Base-by-base conservation (phyloP, 345 rosid genomes). In the Iberis pinnata region DNA sequence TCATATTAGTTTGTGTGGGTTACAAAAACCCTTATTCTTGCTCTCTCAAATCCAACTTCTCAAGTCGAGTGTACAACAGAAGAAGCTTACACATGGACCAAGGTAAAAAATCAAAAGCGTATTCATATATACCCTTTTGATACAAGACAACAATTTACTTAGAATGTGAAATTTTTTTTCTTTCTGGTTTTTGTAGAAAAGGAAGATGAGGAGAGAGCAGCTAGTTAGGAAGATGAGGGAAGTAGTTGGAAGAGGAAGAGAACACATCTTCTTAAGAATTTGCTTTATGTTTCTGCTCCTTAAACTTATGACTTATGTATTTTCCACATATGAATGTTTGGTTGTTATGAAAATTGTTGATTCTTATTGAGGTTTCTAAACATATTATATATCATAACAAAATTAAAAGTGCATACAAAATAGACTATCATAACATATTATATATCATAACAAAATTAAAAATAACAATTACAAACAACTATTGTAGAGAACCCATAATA, bases 41-140 rank as follows among this genome's bases (percentile, higher is more conserved):
- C 98, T 61, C 86, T 92, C 32, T 92, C 98, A 35, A 92, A 88
- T 53, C 97, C 97, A 20, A 92, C 97, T 54, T 85, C 98, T 20
- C 97, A 88, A 67, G 82, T 95, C 0, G 98, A 92, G 68, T 92
- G 98, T 56, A 92, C 95, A 0, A 97, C 98, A 1, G 88, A 85
- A 68, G 88, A 92, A 77, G 98, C 98, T 49, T 92, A 92, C 60
- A 65, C 75, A 43, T 92, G 98, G 98, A 85, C 77, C 53, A 53
- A 84, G 88, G 97, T 82, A 76, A 17, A 31, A 2, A 56, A 29
- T n/a, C 63, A 29, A 32, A 48, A 40, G 44, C 60, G 53, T 53
- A 43, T 13, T 7, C n/a, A n/a, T n/a, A n/a, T 11, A 53, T 25
- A 43, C 10, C 25, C 11, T 26, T 50, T 20, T 37, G 49, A 20